These are phyloP conservation scores for Fusarium drepaniforme DNA, from an alignment of 2,329 filamentous ascomycete genomes.

Conservation along the genomic window DNA sequence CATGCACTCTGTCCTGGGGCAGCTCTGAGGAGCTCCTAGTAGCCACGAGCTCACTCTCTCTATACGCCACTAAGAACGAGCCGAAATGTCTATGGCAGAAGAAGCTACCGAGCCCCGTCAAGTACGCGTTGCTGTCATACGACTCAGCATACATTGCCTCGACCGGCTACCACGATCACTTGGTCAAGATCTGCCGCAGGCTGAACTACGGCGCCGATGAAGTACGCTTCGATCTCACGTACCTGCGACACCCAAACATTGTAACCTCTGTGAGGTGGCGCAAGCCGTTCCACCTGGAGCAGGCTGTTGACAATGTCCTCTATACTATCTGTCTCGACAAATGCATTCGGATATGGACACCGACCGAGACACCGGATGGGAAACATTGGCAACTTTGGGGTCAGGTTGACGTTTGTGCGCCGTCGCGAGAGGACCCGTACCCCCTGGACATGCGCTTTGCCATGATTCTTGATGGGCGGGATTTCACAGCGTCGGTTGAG, in stretches of 20 bases:
- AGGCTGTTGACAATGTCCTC: constrained; percentile 86
- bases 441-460: constrained; percentile 55
- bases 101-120: constrained; percentile 77
- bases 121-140: constrained; percentile 83
- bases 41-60: constrained; percentile 75
- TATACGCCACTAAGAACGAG: constrained; percentile 69
- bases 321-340: constrained; percentile 91
- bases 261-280: constrained; percentile 93
- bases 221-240: constrained; percentile 89
- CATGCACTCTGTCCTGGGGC: constrained; percentile 83
- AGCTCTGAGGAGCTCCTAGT: constrained; percentile 86
- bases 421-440: constrained; percentile 66
- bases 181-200: constrained; percentile 94
- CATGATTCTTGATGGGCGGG: constrained; percentile 85
- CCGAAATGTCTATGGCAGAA: constrained; percentile 79
- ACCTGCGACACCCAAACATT: constrained; percentile 84
- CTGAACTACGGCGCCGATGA: constrained; percentile 86
- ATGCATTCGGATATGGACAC: constrained; percentile 85
- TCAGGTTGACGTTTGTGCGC: constrained; percentile 79
- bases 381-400: constrained; percentile 85
- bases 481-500: constrained; percentile 84
- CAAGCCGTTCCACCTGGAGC: constrained; percentile 79
- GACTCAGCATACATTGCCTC: constrained; percentile 91
- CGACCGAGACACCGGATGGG: constrained; percentile 77
- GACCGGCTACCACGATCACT: constrained; percentile 79